These are phyloP conservation scores for Somion occarium DNA, from an alignment of 1,284 basidiomycete species.

Conservation along the genomic window DNA sequence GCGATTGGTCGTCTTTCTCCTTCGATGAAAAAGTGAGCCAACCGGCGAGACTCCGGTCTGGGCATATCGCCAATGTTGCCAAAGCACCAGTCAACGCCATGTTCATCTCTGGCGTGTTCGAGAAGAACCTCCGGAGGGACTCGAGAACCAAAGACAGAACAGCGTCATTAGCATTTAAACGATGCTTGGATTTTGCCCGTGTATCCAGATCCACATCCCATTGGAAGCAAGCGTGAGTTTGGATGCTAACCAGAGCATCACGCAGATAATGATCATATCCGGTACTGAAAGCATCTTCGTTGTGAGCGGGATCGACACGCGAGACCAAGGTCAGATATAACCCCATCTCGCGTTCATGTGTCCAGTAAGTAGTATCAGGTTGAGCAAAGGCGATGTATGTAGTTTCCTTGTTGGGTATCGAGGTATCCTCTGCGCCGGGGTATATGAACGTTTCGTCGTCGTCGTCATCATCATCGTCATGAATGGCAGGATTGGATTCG, in stretches of 20 bases:
- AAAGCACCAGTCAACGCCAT: slow-evolving; percentile 84
- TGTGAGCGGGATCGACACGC: slow-evolving; percentile 72
- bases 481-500: slow-evolving; percentile 10
- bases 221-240: slow-evolving; percentile 56
- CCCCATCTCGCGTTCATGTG: slow-evolving; percentile 79
- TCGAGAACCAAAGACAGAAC: slow-evolving; percentile 71
- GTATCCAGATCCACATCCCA: slow-evolving; percentile 36
- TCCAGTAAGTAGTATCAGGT: slow-evolving; percentile 67
- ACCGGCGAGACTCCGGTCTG: slow-evolving; percentile 80
- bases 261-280: slow-evolving; percentile 83
- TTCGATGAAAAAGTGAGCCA: slow-evolving; percentile 75
- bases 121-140: slow-evolving; percentile 74
- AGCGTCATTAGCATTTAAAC: slow-evolving; percentile 76
- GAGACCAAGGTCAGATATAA: slow-evolving; percentile 79
- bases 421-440: slow-evolving; percentile 42
- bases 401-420: slow-evolving; percentile 12
- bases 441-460: slow-evolving; percentile 70
- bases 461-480: slow-evolving; percentile 42
- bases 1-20: slow-evolving; percentile 22
- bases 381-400: slow-evolving; percentile 38
- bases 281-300: slow-evolving; percentile 74
- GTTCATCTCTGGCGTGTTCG: slow-evolving; percentile 83
- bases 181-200: slow-evolving; percentile 53
- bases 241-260: slow-evolving; percentile 72
- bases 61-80: slow-evolving; percentile 75